Base-by-base conservation (phyloP, 306 rosid genomes). In the Lablab purpureus region DNA sequence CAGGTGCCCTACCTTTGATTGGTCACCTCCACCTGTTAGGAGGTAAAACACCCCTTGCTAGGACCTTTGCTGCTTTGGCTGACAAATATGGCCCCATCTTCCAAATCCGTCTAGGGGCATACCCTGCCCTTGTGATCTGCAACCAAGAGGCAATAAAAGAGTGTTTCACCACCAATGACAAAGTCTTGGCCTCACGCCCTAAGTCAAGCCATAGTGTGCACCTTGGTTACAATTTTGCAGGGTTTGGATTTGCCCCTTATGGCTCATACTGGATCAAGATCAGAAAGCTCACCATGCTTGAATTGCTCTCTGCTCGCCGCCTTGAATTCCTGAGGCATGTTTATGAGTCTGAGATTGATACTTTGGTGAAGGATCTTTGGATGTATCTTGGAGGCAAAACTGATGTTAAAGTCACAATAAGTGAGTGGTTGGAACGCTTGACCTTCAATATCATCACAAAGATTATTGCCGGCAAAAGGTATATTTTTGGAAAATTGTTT, bases 11-110 rank as follows among this genome's bases (percentile, higher is more conserved):
- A 13, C 90, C 93, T 12, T 19, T 91, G 18, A 72, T 91, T 25
- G 96, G 93, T 15, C 93, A 91, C 64, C 89, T 91, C 59, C 93
- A 80, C 67, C 77, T 85, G 12, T 70, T 89, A 10, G 73, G 79
- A 37, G 23, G 17, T 50, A 21, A 37, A 14, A 76, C 7, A 15
- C 90, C 89, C 14, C 63, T 84, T 4, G 84, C 76, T 55, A 56
- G 82, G 70, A 85, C 58, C 60, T 62, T 91, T 25, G 91, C 83
- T 27, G 40, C 80, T 19, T 55, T 85, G 5, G 88, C 89, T 3
- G 89, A 86, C 11, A 91, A 84, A n/a, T 58, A 85, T 50, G 92
- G 95, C 4, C 86, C 90, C 0, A 82, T 85, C 82, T 90, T 90
- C 82, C 67, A 67, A 68, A 76, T 88, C 58, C 54, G 66, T 14